Conservation (phyloP, 768 basidiomycete genomes). For the Lactifluus subvellereus region DNA sequence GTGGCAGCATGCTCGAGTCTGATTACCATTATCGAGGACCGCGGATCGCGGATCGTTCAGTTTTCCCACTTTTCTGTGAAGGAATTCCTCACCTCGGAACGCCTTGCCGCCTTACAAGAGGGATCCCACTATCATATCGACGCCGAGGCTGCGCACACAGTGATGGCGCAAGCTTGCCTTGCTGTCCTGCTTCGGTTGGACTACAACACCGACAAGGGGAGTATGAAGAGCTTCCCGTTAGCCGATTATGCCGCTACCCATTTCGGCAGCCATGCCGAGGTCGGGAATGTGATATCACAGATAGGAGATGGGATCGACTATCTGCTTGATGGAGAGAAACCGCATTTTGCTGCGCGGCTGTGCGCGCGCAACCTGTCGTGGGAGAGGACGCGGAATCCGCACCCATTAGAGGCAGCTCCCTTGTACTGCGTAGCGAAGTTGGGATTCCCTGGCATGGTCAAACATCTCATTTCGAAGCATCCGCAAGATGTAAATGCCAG, state of each 20-base stretch:
- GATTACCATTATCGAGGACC: not conserved
- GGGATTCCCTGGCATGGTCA: too few species aligned
- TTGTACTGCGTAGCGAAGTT: too few species aligned
- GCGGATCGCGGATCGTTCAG: not conserved
- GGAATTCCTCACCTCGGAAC: slow-evolving; percentile 3
- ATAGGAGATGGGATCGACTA: not conserved
- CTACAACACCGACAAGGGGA: not conserved
- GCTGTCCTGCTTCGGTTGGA: not conserved
- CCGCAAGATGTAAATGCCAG: too few species aligned
- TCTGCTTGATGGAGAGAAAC: not conserved
- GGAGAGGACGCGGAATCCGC: too few species aligned
- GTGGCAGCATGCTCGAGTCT: not conserved
- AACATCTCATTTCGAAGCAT: not conserved
- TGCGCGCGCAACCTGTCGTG: too few species aligned
- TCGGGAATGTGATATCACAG: not conserved
- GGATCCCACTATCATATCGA: not conserved
- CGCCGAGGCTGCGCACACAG: not conserved
- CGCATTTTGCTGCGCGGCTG: not conserved
- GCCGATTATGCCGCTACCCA: not conserved
- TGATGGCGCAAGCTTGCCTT: not conserved
- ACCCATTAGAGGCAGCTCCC: too few species aligned
- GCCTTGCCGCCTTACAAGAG: not conserved
- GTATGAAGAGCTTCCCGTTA: not conserved
- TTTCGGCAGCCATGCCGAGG: not conserved
- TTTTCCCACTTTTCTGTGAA: slow-evolving; percentile 8